Evolutionary conservation across 371 early-diverging fungal species (phyloP).

Genomic region (Zychaea mexicana): DNA sequence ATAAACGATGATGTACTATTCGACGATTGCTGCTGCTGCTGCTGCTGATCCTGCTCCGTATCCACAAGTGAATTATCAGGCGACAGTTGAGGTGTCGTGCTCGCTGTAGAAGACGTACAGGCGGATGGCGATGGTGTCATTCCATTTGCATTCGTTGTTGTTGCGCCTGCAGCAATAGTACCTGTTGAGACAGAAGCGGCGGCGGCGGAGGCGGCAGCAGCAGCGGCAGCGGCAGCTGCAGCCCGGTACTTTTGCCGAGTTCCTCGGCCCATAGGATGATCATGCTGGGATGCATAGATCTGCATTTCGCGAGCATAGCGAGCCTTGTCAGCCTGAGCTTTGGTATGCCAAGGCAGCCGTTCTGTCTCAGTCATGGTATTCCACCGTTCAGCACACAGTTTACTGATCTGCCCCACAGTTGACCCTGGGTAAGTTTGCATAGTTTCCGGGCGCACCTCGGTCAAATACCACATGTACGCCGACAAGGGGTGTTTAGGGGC

Average conservation of each 20-base stretch:
- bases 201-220: conserved; percentile 13
- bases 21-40: background rate
- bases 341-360: conserved; percentile 62
- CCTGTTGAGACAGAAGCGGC: background rate
- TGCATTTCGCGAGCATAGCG: conserved; percentile 78
- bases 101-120: background rate
- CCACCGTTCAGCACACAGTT: conserved; percentile 73
- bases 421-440: conserved; percentile 66
- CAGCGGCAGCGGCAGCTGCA: conserved; percentile 21
- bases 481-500: conserved; percentile 83
- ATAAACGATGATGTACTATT: too few species aligned
- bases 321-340: conserved; percentile 71
- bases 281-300: conserved; percentile 54
- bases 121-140: background rate
- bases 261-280: conserved; percentile 47
- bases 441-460: conserved; percentile 64
- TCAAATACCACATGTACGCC: conserved; percentile 74
- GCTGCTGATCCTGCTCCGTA: background rate
- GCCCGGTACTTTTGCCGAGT: conserved; percentile 49
- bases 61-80: background rate
- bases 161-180: background rate
- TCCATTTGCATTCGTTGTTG: background rate
- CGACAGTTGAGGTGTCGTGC: conserved; percentile 1
- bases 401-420: conserved; percentile 73
- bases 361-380: conserved; percentile 60